phyloP scores from a whole-genome alignment of 768 basidiomycete species.

The Russula brevipes region DNA sequence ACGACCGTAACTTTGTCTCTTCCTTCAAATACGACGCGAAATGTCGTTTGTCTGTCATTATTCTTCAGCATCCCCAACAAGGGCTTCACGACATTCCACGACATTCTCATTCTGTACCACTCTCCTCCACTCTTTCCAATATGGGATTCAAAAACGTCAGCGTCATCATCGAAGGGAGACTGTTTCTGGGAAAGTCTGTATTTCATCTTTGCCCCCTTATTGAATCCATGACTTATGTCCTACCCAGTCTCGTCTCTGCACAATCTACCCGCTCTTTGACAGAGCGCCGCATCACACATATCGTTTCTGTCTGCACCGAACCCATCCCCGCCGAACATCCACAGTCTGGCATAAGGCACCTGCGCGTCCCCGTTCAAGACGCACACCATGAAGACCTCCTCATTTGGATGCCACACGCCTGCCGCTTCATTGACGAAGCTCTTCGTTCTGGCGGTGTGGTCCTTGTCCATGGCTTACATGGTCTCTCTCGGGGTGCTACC shows the following conservation, averaged over 20 bases:
- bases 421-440: slow-evolving; percentile 27
- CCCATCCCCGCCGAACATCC: slow-evolving; percentile 62
- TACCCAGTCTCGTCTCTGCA: slow-evolving; percentile 55
- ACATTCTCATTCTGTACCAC: slow-evolving; percentile 2
- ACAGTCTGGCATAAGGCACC: slow-evolving; percentile 60
- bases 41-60: neutral
- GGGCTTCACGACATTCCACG: neutral
- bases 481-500: slow-evolving; percentile 25
- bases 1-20: slow-evolving; percentile 1
- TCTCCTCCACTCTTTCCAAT: neutral
- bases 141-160: slow-evolving; percentile 39
- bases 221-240: neutral
- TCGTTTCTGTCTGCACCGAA: slow-evolving; percentile 66
- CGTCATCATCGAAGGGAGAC: slow-evolving; percentile 55
- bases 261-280: slow-evolving; percentile 63
- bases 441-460: slow-evolving; percentile 25
- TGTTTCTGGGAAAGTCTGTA: slow-evolving; percentile 75
- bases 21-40: slow-evolving; percentile 18
- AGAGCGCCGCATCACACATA: slow-evolving; percentile 68
- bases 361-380: slow-evolving; percentile 48
- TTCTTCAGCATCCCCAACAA: neutral
- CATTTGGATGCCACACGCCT: slow-evolving; percentile 25
- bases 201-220: slow-evolving; percentile 4
- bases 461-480: slow-evolving; percentile 26
- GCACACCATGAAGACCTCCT: slow-evolving; percentile 23